phyloP scores from a whole-genome alignment of 768 basidiomycete genomes.

The Amyloporia xantha region DNA sequence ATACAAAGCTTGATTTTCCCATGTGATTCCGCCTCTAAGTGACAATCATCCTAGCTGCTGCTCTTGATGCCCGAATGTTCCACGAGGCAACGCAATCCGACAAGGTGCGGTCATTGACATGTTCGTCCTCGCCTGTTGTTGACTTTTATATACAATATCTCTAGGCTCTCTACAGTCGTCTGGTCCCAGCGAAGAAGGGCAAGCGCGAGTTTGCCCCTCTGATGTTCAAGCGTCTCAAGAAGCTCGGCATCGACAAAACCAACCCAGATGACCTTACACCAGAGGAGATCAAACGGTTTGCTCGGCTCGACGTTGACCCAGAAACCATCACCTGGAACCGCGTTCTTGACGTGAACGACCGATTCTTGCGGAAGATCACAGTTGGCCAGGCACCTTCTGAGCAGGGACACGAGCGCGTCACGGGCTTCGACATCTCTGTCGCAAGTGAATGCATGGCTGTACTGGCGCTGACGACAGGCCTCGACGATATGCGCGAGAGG shows the following conservation, averaged over 20 bases:
- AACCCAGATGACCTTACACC: conserved; percentile 87
- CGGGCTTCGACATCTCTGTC: conserved; percentile 96
- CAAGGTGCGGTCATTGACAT: conserved; percentile 46
- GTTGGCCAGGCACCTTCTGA: conserved; percentile 90
- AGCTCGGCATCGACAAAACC: conserved; percentile 92
- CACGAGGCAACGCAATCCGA: conserved; percentile 94
- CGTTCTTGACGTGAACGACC: conserved; percentile 93
- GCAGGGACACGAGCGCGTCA: conserved; percentile 78
- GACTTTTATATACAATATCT: neutral
- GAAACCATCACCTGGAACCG: conserved; percentile 97
- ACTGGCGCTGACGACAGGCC: conserved; percentile 79
- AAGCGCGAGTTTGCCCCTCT: conserved; percentile 91
- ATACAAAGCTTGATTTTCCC: neutral
- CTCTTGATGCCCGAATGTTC: conserved; percentile 94
- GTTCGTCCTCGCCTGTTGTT: neutral
- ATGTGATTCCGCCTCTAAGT: conserved; percentile 3
- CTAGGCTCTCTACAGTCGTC: conserved; percentile 79
- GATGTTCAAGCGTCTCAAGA: conserved; percentile 93
- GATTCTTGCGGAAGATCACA: conserved; percentile 91
- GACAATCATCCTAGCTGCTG: conserved; percentile 58
- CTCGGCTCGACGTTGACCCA: conserved; percentile 85
- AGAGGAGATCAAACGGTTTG: conserved; percentile 86
- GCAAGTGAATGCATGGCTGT: conserved; percentile 99
- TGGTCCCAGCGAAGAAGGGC: conserved; percentile 91
- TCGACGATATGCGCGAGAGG: conserved; percentile 87